phyloP scores from a whole-genome alignment of 1,139 yeast species.

The Suhomyces ambrosiae region DNA sequence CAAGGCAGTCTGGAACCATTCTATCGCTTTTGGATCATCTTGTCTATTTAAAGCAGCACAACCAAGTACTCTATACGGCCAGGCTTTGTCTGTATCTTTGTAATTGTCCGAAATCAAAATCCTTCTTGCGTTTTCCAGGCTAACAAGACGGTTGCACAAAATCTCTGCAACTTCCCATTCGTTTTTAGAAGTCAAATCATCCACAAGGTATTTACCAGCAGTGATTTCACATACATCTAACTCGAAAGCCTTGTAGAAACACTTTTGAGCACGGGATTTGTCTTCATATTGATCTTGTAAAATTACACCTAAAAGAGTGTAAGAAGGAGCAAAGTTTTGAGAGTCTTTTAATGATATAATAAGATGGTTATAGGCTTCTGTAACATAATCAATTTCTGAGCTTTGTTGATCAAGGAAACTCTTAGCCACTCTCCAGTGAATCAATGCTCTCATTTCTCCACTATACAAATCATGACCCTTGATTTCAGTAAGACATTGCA shows the following conservation, averaged over 20 bases:
- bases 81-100: slow-evolving; percentile 43
- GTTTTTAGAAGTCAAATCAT: slow-evolving; percentile 59
- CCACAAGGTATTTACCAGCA: slow-evolving; percentile 75
- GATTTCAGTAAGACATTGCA: slow-evolving; percentile 42
- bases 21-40: slow-evolving; percentile 78
- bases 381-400: slow-evolving; percentile 33
- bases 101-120: slow-evolving; percentile 42
- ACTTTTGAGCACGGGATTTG: slow-evolving; percentile 71
- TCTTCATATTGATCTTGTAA: slow-evolving; percentile 64
- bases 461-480: slow-evolving; percentile 55
- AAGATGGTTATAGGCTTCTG: slow-evolving; percentile 51
- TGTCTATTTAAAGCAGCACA: slow-evolving; percentile 72
- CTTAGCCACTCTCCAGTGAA: slow-evolving; percentile 74
- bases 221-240: slow-evolving; percentile 72
- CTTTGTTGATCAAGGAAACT: slow-evolving; percentile 39
- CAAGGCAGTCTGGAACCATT: slow-evolving; percentile 84
- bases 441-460: slow-evolving; percentile 57
- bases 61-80: slow-evolving; percentile 93
- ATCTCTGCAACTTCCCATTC: slow-evolving; percentile 90
- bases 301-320: slow-evolving; percentile 74
- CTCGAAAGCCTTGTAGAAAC: slow-evolving; percentile 89
- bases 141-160: slow-evolving; percentile 62
- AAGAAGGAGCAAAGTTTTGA: slow-evolving; percentile 71
- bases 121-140: slow-evolving; percentile 62
- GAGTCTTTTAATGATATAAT: slow-evolving; percentile 65